Evolutionary conservation across 2,329 filamentous ascomycete species (phyloP), one percentile per base, ranked within the genome.

Genomic region (Colletotrichum nymphaeae): DNA sequence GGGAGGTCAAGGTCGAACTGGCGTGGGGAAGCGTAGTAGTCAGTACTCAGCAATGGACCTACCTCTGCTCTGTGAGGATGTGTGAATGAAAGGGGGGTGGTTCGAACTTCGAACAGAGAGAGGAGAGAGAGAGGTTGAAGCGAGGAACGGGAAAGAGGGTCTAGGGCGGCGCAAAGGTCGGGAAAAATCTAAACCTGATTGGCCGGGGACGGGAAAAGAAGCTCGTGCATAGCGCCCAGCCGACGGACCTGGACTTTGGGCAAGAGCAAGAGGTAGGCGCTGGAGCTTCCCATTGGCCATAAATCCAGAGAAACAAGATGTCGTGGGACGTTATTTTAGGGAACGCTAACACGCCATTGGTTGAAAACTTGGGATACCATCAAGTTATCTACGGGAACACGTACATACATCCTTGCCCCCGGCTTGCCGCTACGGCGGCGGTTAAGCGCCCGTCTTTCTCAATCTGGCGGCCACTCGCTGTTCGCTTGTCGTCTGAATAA

Each of bases 321-420:
- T 75, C 56, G 78, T 79, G 76, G 77, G 72, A 78, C 75, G 76
- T 76, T 76, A 76, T 74, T 70, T 77, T 74, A 76, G 58, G 75
- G 67, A 73, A 28, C 69, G 53, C 75, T 72, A 63, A 70, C 49
- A 58, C 68, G 71, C 78, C 70, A 81, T 81, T 82, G 79, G 80
- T 35, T 59, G 46, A 56, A 56, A 64, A 71, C 35, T 69, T 42
- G 35, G 64, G 55, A 52, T 28, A 64, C 46, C 57, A 8, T 30
- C 3, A 32, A 32, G 32, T 11, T 32, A 32, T 32, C 32, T 32
- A 53, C 52, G 28, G 52, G 14, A 42, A 32, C 12, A 32, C 32
- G 4, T 42, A 16, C 35, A 42, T 42, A 16, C 0, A 14, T 42
- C 12, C 35, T 42, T 42, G 12, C 35, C 35, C 35, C 35, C 35